Evolutionary conservation across 1,284 basidiomycete genomes (phyloP), one percentile per base, ranked within the genome.

Genomic region (Sanguinoderma infundibulare): DNA sequence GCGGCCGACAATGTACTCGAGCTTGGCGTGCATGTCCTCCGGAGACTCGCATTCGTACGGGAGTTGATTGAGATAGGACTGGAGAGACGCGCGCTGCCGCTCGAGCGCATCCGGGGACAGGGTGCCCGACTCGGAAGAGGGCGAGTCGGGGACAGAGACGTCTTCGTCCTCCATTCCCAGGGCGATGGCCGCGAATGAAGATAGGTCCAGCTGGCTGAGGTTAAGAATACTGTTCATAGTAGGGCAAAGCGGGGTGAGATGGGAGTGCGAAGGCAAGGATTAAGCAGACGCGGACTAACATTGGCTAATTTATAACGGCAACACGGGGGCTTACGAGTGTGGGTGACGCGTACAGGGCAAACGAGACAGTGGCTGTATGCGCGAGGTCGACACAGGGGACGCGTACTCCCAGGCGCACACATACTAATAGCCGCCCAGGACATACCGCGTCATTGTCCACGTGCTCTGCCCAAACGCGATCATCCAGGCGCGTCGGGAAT

Each of bases 1-100:
- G 72, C 86, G 87, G 35, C 84, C 81, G 15, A 94, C 82, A 68
- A 96, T 94, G 53, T 81, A 70, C 67, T 94, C 90, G 9, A 97
- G 82, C 65, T 86, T 84, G 30, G 77, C 71, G 57, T 92, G 87
- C 89, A 96, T 96, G 61, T 89, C 86, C 61, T 91, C 86, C 36
- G 86, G 73, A 12, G 87, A 79, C 74, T 97, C 95, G 76, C 87
- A 89, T 67, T 83, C 74, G 73, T 96, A 97, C 1, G 94, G 95
- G 52, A 96, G 71, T 22, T 87, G 81, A 69, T 83, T 78, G 63
- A 90, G 78, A 74, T 91, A 90, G 34, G 82, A 81, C 64, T 86
- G 81, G 42, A 92, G 79, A 53, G 83, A 78, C 30, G 79, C 81
- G 55, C 73, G 79, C 71, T 90, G 85, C 70, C 82, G 85, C 59